Conservation (phyloP, 2,329 filamentous ascomycete genomes). For the Nothopassalora personata region DNA sequence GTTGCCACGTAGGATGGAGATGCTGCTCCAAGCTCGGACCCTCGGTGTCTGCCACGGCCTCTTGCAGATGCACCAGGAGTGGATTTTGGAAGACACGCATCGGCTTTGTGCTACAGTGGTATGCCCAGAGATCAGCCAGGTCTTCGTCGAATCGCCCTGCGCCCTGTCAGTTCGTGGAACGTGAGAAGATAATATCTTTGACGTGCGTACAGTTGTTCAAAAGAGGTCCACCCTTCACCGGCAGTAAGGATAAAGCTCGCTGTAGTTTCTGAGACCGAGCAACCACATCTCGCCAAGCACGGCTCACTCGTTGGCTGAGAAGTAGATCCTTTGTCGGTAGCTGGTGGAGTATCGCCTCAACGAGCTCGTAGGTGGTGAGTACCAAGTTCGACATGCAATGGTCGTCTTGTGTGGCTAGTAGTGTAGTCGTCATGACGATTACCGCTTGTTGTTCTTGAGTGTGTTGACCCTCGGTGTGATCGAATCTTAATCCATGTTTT, state of each 20-base stretch:
- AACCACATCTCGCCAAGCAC: neutral
- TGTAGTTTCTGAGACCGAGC: neutral
- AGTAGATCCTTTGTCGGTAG: slow-evolving; percentile 6
- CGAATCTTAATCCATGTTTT: neutral
- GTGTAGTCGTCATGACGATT: neutral
- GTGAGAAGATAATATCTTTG: no score
- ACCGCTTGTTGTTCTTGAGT: neutral
- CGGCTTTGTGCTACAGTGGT: neutral
- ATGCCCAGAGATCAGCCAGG: neutral
- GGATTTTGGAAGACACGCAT: neutral
- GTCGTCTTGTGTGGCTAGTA: neutral
- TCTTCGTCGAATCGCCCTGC: neutral
- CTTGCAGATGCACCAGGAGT: neutral
- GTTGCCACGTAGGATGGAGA: neutral
- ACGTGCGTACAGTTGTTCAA: neutral
- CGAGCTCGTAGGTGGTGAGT: slow-evolving; percentile 8
- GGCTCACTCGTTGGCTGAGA: slow-evolving; percentile 5
- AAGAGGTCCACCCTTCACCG: neutral
- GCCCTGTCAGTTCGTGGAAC: neutral
- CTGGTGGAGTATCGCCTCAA: slow-evolving; percentile 4
- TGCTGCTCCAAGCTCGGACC: neutral
- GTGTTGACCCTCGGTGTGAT: neutral
- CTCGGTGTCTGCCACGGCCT: neutral
- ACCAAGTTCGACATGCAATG: neutral
- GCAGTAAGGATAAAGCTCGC: neutral